These are phyloP conservation scores for Aspergillus sp. DNA, from an alignment of 2,329 filamentous ascomycete species.

Conservation along the genomic window DNA sequence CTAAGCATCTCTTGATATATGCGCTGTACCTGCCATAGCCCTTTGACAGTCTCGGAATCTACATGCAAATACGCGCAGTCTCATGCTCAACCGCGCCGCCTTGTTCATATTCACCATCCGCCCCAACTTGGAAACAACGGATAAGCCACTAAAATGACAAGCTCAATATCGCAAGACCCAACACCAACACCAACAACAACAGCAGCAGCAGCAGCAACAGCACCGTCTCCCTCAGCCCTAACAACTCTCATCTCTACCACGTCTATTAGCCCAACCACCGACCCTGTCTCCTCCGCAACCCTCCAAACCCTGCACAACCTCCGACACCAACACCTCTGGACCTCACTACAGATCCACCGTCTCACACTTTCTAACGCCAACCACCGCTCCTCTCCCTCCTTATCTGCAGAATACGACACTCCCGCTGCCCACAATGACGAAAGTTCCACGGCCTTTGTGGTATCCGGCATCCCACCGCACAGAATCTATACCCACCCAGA, in stretches of 20 bases:
- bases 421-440: slow-evolving; percentile 11
- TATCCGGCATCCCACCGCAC: slow-evolving; percentile 55
- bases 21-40: too few species aligned
- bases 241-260: slow-evolving; percentile 32
- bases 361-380: slow-evolving; percentile 5
- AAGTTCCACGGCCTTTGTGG: slow-evolving; percentile 37
- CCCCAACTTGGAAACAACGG: not conserved
- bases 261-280: slow-evolving; percentile 12
- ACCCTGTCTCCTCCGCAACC: slow-evolving; percentile 40
- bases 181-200: slow-evolving; percentile 1
- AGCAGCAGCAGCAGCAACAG: not conserved
- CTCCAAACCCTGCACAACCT: slow-evolving; percentile 57
- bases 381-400: not conserved
- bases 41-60: too few species aligned
- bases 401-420: not conserved
- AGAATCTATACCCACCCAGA: slow-evolving; percentile 57
- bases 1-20: too few species aligned
- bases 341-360: slow-evolving; percentile 45
- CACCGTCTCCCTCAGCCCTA: slow-evolving; percentile 31
- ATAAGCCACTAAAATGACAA: slow-evolving; percentile 10
- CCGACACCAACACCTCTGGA: slow-evolving; percentile 55
- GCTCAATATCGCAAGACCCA: not conserved
- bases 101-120: not conserved
- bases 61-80: too few species aligned
- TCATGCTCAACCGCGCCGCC: not conserved